Conservation (phyloP, 345 rosid genomes). For the Arabidopsis suecica region DNA sequence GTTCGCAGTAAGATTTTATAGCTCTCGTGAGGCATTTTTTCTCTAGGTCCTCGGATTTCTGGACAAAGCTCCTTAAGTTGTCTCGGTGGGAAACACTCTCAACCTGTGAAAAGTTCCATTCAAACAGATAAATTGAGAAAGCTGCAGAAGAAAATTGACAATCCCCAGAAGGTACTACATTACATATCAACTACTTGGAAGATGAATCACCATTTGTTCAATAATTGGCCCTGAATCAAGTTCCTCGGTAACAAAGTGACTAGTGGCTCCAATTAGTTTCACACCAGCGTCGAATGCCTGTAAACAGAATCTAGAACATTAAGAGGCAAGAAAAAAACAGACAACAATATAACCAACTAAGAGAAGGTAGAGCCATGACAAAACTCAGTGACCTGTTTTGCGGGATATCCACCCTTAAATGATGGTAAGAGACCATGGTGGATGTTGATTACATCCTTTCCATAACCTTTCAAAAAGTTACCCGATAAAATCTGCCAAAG, state of each 20-base stretch:
- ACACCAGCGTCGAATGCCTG: slow-evolving; percentile 97
- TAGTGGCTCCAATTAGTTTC: slow-evolving; percentile 91
- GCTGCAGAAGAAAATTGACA: background rate
- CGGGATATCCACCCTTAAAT: slow-evolving; percentile 81
- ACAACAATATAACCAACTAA: background rate
- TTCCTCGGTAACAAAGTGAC: slow-evolving; percentile 93
- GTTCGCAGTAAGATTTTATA: slow-evolving; percentile 78
- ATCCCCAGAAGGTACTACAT: slow-evolving; percentile 12
- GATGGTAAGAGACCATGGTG: slow-evolving; percentile 99
- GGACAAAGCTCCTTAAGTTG: slow-evolving; percentile 76
- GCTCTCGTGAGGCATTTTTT: slow-evolving; percentile 88
- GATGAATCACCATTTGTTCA: slow-evolving; percentile 79
- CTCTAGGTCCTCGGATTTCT: slow-evolving; percentile 92
- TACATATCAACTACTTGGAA: background rate
- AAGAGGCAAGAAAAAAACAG: slow-evolving; percentile 19
- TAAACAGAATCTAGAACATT: slow-evolving; percentile 49
- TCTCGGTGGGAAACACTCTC: slow-evolving; percentile 96
- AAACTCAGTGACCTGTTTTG: slow-evolving; percentile 64
- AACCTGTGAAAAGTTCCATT: slow-evolving; percentile 61
- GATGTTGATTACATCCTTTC: slow-evolving; percentile 91
- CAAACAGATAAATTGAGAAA: slow-evolving; percentile 24
- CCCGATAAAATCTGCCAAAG: slow-evolving; percentile 70
- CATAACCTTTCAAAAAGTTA: slow-evolving; percentile 65
- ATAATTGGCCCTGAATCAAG: slow-evolving; percentile 95
- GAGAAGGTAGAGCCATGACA: background rate